Percentiles rank a stretch among this genome's conserved stretches.
phyloP scores from a whole-genome alignment of 305 asterid species.

The Fraxinus sp. region DNA sequence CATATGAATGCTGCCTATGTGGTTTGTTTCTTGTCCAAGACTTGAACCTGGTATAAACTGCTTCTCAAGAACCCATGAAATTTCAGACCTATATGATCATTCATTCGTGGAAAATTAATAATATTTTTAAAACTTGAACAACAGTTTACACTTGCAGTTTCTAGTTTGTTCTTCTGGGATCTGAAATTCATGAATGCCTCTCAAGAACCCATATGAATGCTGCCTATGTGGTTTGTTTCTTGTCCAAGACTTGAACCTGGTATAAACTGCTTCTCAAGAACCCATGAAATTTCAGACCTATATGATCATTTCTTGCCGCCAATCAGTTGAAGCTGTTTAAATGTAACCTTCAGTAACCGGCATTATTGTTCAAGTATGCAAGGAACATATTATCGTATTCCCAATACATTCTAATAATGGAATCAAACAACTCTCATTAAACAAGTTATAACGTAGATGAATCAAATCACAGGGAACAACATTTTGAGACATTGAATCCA shows the following conservation, averaged over 20 bases:
- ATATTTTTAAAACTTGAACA: neutral
- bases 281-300: neutral
- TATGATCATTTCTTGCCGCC: neutral
- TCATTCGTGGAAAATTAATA: neutral
- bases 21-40: neutral
- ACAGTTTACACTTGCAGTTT: neutral
- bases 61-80: neutral
- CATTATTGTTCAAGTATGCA: neutral
- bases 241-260: neutral
- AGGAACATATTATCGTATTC: neutral
- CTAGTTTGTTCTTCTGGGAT: neutral
- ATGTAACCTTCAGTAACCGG: neutral
- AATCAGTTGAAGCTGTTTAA: neutral
- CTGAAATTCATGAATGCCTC: neutral
- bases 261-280: neutral
- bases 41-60: neutral
- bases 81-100: neutral
- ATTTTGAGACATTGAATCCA: neutral
- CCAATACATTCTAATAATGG: neutral
- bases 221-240: neutral
- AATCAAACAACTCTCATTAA: slow-evolving; percentile 6
- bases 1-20: neutral
- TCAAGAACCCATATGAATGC: neutral
- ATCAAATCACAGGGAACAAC: neutral
- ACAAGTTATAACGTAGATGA: neutral